Conservation (phyloP, 306 rosid species). For the Pyrus communis region DNA sequence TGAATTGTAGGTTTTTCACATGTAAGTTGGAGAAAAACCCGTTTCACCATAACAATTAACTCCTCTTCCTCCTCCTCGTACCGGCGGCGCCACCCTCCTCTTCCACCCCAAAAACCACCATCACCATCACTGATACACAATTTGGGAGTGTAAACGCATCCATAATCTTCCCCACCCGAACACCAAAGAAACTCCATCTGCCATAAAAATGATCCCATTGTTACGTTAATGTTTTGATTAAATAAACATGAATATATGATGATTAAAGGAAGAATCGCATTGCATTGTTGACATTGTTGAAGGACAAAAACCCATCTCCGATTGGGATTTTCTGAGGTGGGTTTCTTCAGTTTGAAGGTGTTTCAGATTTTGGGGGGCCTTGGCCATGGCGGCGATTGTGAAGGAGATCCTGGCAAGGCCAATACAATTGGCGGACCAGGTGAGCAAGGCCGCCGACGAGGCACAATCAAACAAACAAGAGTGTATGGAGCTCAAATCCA, state of each 20-base stretch:
- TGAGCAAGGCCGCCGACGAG: conserved; percentile 47
- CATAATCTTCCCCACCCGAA: not conserved
- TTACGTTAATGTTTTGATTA: not conserved
- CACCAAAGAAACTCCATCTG: not conserved
- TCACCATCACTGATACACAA: not conserved
- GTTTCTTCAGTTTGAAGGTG: not conserved
- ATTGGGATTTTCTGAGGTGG: not conserved
- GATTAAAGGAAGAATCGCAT: not conserved
- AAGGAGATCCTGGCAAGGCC: conserved; percentile 85
- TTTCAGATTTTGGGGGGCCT: not conserved
- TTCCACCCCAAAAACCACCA: not conserved
- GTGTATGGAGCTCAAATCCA: conserved; percentile 57
- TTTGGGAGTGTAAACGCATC: not conserved
- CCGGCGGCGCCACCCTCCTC: conserved; percentile 26
- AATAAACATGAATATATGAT: not conserved
- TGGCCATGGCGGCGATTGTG: conserved; percentile 55
- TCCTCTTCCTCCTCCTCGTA: conserved; percentile 1
- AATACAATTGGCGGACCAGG: conserved; percentile 72
- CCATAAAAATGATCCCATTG: not conserved
- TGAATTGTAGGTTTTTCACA: not conserved
- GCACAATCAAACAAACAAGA: conserved; percentile 53
- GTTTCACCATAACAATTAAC: conserved; percentile 23
- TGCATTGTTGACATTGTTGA: not conserved
- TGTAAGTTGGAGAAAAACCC: conserved; percentile 30
- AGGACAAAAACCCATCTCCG: not conserved